These are phyloP conservation scores for Stentor roeselii DNA, from an alignment of 73 alveolate species.

Conservation along the genomic window DNA sequence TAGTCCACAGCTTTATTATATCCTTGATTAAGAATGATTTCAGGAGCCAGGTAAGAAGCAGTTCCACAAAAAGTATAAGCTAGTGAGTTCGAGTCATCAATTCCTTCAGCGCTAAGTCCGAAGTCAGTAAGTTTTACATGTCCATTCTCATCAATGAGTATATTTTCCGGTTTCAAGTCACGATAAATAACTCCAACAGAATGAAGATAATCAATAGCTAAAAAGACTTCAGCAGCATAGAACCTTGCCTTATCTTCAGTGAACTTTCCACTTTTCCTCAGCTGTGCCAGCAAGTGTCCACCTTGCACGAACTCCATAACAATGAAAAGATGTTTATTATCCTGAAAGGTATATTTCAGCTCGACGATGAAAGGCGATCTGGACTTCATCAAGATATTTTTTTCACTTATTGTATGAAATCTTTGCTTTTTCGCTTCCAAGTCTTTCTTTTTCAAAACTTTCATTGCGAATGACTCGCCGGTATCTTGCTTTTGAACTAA, in stretches of 20 bases:
- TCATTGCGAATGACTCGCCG: constrained; percentile 74
- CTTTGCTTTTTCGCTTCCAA: constrained; percentile 54
- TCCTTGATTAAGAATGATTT: constrained; percentile 38
- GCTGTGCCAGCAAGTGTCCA: constrained; percentile 62
- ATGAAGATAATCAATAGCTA: constrained; percentile 23
- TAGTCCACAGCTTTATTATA: constrained; percentile 47
- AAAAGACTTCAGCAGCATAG: constrained; percentile 26
- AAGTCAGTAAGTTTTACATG: constrained; percentile 25
- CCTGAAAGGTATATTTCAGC: constrained; percentile 80
- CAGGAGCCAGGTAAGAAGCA: constrained; percentile 53
- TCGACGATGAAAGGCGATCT: constrained; percentile 82
- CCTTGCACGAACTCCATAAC: constrained; percentile 84
- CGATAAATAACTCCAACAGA: constrained; percentile 1
- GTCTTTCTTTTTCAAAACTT: constrained; percentile 68
- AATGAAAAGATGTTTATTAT: constrained; percentile 76
- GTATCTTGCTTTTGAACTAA: constrained; percentile 31
- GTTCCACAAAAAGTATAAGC: too few species aligned
- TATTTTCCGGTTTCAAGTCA: constrained; percentile 27
- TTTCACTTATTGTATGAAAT: constrained; percentile 71
- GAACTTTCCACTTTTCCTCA: constrained; percentile 11
- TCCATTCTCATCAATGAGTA: constrained; percentile 3
- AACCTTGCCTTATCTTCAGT: constrained; percentile 1
- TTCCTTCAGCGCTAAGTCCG: too few species aligned
- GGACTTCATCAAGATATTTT: constrained; percentile 71
- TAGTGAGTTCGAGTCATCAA: too few species aligned